A percentile compares a stretch with the other conserved stretches of the same genome.
Conservation (phyloP, 345 rosid genomes). For the Diplotaxis tenuifolia region DNA sequence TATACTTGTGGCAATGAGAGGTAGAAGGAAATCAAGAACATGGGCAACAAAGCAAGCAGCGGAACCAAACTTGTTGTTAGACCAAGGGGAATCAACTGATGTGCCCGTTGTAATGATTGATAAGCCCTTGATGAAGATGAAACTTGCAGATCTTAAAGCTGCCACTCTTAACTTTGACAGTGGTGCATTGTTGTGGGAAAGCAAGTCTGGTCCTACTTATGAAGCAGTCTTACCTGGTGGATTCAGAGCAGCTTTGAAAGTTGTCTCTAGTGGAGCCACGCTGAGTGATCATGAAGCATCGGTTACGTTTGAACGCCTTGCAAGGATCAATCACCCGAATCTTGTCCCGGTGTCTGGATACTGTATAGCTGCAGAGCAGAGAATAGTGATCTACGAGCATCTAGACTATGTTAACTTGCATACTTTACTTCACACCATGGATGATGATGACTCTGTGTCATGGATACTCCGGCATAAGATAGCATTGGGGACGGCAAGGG, state of each 20-base stretch:
- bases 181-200: constrained; percentile 73
- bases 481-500: constrained; percentile 90
- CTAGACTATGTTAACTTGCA: constrained; percentile 81
- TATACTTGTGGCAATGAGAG: constrained; percentile 56
- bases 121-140: constrained; percentile 77
- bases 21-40: constrained; percentile 56
- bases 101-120: constrained; percentile 74
- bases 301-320: constrained; percentile 71
- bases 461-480: constrained; percentile 56
- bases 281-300: constrained; percentile 75
- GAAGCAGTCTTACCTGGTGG: constrained; percentile 79
- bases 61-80: constrained; percentile 61
- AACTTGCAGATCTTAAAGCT: constrained; percentile 78
- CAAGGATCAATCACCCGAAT: constrained; percentile 78
- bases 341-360: constrained; percentile 85
- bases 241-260: constrained; percentile 82
- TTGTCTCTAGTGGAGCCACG: constrained; percentile 70
- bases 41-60: constrained; percentile 74
- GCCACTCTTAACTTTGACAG: constrained; percentile 83
- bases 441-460: constrained; percentile 39
- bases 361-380: constrained; percentile 79
- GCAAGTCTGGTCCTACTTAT: constrained; percentile 69
- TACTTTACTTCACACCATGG: constrained; percentile 54
- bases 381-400: constrained; percentile 84
- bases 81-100: constrained; percentile 72